A percentile compares a stretch with the other conserved stretches of the same genome.
These are phyloP conservation scores for Choanephora cucurbitarum DNA, from an alignment of 371 early-diverging fungal genomes.

Conservation along the genomic window DNA sequence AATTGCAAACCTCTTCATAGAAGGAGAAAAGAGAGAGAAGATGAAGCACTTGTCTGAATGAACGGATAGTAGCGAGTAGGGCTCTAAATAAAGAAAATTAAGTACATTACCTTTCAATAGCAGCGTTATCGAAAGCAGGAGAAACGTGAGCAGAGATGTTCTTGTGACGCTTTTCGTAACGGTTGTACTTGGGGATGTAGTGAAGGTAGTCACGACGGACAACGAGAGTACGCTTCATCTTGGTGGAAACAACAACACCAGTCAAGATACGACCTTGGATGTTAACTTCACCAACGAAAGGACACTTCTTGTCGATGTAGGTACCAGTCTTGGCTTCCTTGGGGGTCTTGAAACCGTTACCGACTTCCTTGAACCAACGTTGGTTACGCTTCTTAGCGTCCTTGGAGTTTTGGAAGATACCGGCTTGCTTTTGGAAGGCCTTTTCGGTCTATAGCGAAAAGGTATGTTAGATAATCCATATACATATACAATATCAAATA, in stretches of 20 bases:
- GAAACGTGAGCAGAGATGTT: constrained; percentile 99
- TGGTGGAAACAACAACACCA: constrained; percentile 96
- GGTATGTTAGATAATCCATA: not conserved
- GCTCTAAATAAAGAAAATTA: not conserved
- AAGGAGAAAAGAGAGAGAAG: no score
- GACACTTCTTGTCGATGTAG: constrained; percentile 99
- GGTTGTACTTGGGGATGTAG: constrained; percentile 99
- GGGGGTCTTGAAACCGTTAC: constrained; percentile 99
- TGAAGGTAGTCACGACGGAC: constrained; percentile 99
- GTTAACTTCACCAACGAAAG: constrained; percentile 98
- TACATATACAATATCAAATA: not conserved
- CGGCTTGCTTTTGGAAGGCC: constrained; percentile 97
- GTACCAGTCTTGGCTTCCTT: constrained; percentile 94
- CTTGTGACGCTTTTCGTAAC: constrained; percentile 99
- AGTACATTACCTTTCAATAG: constrained; percentile 55
- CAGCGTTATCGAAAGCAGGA: constrained; percentile 97
- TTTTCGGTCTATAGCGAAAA: constrained; percentile 65
- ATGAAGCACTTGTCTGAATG: not conserved
- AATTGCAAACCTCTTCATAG: no score
- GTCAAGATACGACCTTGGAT: constrained; percentile 99
- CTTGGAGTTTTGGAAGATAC: constrained; percentile 95
- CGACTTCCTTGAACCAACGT: constrained; percentile 98
- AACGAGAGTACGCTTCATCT: constrained; percentile 99
- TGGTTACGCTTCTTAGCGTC: constrained; percentile 72
- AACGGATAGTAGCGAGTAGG: not conserved